phyloP scores from a whole-genome alignment of 331 rosid genomes.

The Prunus yedoensis region DNA sequence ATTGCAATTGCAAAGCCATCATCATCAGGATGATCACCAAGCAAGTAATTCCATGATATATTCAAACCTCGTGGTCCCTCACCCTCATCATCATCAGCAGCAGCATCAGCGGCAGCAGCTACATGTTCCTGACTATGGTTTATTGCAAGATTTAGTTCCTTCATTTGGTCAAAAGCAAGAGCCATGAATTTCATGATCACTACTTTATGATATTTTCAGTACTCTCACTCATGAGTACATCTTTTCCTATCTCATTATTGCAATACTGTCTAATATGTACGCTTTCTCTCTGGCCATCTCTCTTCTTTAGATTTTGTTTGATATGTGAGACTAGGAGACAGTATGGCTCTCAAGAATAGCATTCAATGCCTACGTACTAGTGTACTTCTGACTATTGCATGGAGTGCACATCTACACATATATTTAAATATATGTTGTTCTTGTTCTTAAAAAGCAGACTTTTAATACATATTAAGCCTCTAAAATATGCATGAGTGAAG shows the following conservation, averaged over 20 bases:
- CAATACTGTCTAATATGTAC: not conserved
- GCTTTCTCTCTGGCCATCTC: not conserved
- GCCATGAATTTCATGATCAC: constrained; percentile 31
- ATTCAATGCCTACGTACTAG: not conserved
- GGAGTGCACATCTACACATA: not conserved
- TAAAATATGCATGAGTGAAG: not conserved
- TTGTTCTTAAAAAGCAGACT: too few species aligned
- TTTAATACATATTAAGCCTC: not conserved
- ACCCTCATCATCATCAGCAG: constrained; percentile 14
- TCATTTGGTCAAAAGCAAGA: constrained; percentile 46
- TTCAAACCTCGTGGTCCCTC: constrained; percentile 36
- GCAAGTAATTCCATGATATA: constrained; percentile 36
- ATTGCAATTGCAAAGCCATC: not conserved
- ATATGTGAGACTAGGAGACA: not conserved
- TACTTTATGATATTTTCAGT: not conserved
- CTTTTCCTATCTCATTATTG: not conserved
- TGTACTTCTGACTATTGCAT: not conserved
- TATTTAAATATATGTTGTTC: not conserved
- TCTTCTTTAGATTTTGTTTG: not conserved
- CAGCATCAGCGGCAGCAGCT: constrained; percentile 49
- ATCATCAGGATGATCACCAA: constrained; percentile 14
- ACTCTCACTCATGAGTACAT: not conserved
- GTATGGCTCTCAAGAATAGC: not conserved
- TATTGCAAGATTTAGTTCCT: constrained; percentile 73
- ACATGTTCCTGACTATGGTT: constrained; percentile 55